Evolutionary conservation across 805 yeast species (phyloP).

Genomic region (Sugiyamaella qingdaonensis): DNA sequence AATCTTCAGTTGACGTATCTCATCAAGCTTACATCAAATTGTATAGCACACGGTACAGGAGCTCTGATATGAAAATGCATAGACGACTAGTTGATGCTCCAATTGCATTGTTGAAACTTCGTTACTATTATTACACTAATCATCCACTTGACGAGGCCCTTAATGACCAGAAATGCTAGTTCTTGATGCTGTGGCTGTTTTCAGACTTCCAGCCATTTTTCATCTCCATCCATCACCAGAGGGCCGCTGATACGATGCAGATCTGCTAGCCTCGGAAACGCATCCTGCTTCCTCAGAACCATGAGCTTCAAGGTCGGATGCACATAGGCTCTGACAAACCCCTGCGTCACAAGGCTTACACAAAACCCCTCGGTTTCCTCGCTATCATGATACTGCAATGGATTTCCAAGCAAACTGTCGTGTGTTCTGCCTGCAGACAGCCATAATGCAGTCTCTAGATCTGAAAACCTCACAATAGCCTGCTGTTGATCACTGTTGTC

Average conservation of each 20-base stretch:
- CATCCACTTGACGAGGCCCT: too few relatives aligned
- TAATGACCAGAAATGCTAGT: too few relatives aligned
- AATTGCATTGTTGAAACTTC: too few relatives aligned
- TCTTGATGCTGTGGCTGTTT: too few relatives aligned
- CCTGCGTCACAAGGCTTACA: conserved; percentile 32
- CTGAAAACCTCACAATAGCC: conserved; percentile 16
- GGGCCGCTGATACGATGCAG: conserved; percentile 12
- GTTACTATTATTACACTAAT: too few relatives aligned
- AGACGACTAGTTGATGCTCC: too few relatives aligned
- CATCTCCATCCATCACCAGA: neutral
- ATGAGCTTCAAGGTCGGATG: conserved; percentile 22
- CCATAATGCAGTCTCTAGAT: conserved; percentile 15
- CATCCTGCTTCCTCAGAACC: conserved; percentile 20
- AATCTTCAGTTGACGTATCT: too few relatives aligned
- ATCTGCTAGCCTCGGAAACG: conserved; percentile 22
- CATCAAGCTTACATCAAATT: too few relatives aligned
- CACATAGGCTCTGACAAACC: conserved; percentile 36
- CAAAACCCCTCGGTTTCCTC: conserved; percentile 32
- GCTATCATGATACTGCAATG: conserved; percentile 15
- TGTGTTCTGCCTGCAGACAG: conserved; percentile 5
- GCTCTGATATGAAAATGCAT: too few relatives aligned
- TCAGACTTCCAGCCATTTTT: neutral
- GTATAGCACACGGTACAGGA: too few relatives aligned
- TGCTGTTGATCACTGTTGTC: neutral
- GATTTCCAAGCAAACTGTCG: conserved; percentile 9